These are phyloP conservation scores for Candida tammaniensis DNA, from an alignment of 805 yeast species.

Conservation along the genomic window DNA sequence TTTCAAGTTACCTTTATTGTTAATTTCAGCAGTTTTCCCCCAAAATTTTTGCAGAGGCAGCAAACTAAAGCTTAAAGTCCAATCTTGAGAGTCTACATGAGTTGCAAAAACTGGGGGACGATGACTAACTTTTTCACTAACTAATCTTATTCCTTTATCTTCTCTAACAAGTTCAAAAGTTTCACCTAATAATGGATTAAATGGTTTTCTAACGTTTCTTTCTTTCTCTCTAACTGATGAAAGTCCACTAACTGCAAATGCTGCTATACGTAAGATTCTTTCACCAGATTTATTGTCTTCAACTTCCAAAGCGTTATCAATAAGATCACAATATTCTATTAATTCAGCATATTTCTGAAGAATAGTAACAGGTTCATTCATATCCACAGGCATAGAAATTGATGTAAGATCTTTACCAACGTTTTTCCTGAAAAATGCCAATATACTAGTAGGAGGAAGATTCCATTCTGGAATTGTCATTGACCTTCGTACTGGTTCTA, in stretches of 20 bases:
- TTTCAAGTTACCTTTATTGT: conserved; percentile 66
- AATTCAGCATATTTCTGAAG: conserved; percentile 78
- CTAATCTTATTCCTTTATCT: conserved; percentile 67
- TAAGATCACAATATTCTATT: conserved; percentile 69
- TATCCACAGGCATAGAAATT: conserved; percentile 89
- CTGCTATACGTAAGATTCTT: conserved; percentile 64
- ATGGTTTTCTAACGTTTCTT: conserved; percentile 83
- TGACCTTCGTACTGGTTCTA: conserved; percentile 48
- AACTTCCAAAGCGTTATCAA: conserved; percentile 58
- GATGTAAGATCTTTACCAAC: conserved; percentile 88
- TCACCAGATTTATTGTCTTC: conserved; percentile 50
- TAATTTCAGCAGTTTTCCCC: conserved; percentile 89
- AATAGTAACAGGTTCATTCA: conserved; percentile 87
- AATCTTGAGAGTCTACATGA: conserved; percentile 65
- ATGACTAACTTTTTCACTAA: conserved; percentile 86
- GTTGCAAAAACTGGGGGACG: conserved; percentile 84
- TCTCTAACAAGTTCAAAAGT: conserved; percentile 88
- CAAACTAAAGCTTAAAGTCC: conserved; percentile 68
- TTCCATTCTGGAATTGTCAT: conserved; percentile 55
- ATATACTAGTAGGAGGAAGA: conserved; percentile 75
- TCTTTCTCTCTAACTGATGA: conserved; percentile 72
- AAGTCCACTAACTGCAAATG: conserved; percentile 76
- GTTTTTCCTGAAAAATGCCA: conserved; percentile 78
- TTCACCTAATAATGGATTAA: conserved; percentile 92
- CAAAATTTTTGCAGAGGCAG: conserved; percentile 85